These are phyloP conservation scores for Athelia psychrophila DNA, from an alignment of 1,284 basidiomycete genomes.

Conservation along the genomic window DNA sequence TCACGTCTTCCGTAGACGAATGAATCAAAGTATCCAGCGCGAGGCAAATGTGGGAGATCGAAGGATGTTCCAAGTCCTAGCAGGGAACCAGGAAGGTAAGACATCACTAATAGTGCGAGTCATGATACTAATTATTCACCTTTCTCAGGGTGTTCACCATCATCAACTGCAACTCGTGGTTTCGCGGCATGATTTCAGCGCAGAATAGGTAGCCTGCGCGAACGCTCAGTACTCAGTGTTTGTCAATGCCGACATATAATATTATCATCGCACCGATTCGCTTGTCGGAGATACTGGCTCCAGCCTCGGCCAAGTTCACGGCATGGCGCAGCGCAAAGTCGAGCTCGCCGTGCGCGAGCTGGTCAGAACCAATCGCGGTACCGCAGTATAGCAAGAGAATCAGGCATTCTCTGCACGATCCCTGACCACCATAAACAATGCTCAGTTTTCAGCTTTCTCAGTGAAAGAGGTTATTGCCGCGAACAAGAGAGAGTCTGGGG, in stretches of 20 bases:
- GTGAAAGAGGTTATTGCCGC: constrained; percentile 22
- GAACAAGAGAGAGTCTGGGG: constrained; percentile 47
- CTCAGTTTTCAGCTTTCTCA: constrained; percentile 13
- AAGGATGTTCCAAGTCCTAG: constrained; percentile 68
- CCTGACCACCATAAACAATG: constrained; percentile 33
- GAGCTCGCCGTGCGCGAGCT: constrained; percentile 39
- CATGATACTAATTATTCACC: constrained; percentile 30
- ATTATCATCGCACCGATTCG: constrained; percentile 51
- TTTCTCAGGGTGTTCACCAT: constrained; percentile 79
- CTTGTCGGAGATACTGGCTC: constrained; percentile 57
- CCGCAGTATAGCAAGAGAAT: constrained; percentile 69
- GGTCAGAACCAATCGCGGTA: constrained; percentile 42
- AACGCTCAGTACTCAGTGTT: neutral
- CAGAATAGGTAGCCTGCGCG: constrained; percentile 67
- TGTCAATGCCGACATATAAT: constrained; percentile 1
- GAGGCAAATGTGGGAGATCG: constrained; percentile 57
- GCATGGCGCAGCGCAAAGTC: constrained; percentile 72
- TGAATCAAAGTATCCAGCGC: constrained; percentile 66
- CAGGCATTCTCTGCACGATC: constrained; percentile 56
- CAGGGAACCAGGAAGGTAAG: no score
- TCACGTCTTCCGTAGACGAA: constrained; percentile 56
- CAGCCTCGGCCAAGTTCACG: constrained; percentile 68
- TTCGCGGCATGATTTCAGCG: constrained; percentile 59
- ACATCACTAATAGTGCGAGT: no score
- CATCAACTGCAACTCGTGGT: constrained; percentile 76